phyloP scores from a whole-genome alignment of 495 filamentous ascomycete genomes.

The Coniosporium apollinis region DNA sequence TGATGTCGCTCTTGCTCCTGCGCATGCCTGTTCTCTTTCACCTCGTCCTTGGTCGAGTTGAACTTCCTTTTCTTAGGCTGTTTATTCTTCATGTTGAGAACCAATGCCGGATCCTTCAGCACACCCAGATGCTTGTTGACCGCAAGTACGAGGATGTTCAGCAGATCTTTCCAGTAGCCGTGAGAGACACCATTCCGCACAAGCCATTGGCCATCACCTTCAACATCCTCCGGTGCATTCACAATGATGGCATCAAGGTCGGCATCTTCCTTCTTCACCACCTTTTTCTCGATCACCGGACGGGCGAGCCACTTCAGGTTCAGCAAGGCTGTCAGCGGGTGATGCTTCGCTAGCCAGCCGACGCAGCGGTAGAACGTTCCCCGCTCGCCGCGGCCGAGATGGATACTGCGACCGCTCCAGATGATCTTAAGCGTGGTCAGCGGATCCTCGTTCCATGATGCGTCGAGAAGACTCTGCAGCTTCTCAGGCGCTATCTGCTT shows the following conservation, averaged over 20 bases:
- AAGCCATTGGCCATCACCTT: constrained; percentile 12
- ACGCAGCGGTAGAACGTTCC: constrained; percentile 27
- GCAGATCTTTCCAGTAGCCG: constrained; percentile 34
- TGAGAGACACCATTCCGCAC: constrained; percentile 27
- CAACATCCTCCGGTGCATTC: constrained; percentile 4
- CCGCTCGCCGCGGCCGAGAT: constrained; percentile 28
- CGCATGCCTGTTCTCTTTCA: constrained; percentile 13
- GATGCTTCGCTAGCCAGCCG: constrained; percentile 28
- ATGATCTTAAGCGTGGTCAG: constrained; percentile 32
- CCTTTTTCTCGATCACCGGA: constrained; percentile 29
- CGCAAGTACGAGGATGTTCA: constrained; percentile 29
- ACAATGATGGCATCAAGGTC: constrained; percentile 19
- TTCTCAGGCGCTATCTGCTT: constrained; percentile 15
- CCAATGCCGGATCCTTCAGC: constrained; percentile 12
- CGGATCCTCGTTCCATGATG: constrained; percentile 26
- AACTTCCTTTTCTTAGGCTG: constrained; percentile 7
- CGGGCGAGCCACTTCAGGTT: constrained; percentile 31
- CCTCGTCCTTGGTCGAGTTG: constrained; percentile 12
- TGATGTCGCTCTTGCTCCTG: constrained; percentile 22
- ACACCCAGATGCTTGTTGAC: constrained; percentile 22
- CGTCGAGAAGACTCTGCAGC: constrained; percentile 21
- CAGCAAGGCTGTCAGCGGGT: constrained; percentile 27
- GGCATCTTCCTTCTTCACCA: constrained; percentile 10
- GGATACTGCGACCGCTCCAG: constrained; percentile 34
- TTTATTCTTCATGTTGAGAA: constrained; percentile 20